Evolutionary conservation across 176 grass and related monocot species (phyloP).

Genomic region (Elymus sibiricus): DNA sequence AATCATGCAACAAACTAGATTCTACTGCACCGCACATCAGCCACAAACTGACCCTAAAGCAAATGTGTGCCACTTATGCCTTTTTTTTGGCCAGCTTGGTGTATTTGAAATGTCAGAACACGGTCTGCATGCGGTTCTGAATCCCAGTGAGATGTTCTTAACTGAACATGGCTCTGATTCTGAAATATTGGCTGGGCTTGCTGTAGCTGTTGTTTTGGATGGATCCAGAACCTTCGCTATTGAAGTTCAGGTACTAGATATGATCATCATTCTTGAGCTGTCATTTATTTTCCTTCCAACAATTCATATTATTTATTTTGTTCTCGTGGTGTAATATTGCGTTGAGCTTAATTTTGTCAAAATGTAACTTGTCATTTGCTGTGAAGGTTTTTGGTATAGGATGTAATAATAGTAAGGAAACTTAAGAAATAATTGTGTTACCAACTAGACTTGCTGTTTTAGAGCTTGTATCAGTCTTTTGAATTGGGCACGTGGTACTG

Average conservation of each 20-base stretch:
- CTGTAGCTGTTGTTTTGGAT: slow-evolving; percentile 85
- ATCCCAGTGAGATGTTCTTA: slow-evolving; percentile 92
- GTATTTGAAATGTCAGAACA: slow-evolving; percentile 89
- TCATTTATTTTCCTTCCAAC: slow-evolving; percentile 31
- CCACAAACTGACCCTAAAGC: neutral
- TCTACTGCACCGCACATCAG: neutral
- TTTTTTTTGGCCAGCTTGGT: slow-evolving; percentile 68
- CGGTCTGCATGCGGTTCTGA: slow-evolving; percentile 81
- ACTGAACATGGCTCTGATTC: slow-evolving; percentile 72
- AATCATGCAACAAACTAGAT: neutral
- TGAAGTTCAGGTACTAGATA: slow-evolving; percentile 83
- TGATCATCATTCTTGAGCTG: slow-evolving; percentile 9
- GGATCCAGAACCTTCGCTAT: slow-evolving; percentile 80
- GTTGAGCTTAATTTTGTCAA: slow-evolving; percentile 4
- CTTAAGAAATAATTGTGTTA: neutral
- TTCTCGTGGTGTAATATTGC: neutral
- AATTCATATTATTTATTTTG: slow-evolving; percentile 16
- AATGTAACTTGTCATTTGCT: neutral
- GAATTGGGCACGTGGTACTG: neutral
- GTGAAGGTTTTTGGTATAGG: neutral
- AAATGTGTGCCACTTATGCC: slow-evolving; percentile 5
- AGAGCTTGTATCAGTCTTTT: neutral
- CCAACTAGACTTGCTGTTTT: neutral
- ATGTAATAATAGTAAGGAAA: neutral
- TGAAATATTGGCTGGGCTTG: slow-evolving; percentile 83